Conservation (phyloP, 1,284 basidiomycete genomes). For the Irpex sp. region DNA sequence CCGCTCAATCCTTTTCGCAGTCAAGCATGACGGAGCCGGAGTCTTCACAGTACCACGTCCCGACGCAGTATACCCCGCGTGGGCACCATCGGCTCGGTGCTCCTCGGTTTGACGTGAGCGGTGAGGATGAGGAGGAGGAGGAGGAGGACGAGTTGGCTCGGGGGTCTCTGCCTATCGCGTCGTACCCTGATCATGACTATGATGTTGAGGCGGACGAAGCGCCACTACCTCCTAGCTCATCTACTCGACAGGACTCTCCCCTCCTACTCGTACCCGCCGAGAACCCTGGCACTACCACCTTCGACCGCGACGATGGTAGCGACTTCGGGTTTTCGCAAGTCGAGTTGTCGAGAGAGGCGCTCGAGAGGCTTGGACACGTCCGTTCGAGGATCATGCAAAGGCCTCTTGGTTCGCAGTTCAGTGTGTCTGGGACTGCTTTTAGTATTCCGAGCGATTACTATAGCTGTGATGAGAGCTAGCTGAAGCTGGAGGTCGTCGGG, state of each 20-base stretch:
- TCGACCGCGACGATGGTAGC: background rate
- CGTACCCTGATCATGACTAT: background rate
- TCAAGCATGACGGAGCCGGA: background rate
- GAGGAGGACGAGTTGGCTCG: background rate
- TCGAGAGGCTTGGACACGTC: background rate
- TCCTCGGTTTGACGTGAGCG: background rate
- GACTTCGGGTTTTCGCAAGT: background rate
- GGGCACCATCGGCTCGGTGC: background rate
- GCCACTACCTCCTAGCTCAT: background rate
- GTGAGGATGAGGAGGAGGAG: background rate
- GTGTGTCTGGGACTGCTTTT: slow-evolving; percentile 2
- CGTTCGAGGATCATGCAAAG: background rate
- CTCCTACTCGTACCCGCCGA: background rate
- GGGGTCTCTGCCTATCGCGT: slow-evolving; percentile 6
- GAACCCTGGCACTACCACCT: background rate
- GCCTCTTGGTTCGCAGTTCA: background rate
- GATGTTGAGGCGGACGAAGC: background rate
- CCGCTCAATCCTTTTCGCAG: background rate
- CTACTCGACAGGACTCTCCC: background rate
- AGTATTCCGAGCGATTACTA: slow-evolving; percentile 6
- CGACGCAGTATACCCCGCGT: background rate
- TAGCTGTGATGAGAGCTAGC: background rate
- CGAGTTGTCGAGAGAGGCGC: background rate
- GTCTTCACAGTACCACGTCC: slow-evolving; percentile 5
- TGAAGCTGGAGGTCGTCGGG: background rate